These are phyloP conservation scores for Lentinula aciculospora DNA, from an alignment of 768 basidiomycete genomes.

Conservation along the genomic window DNA sequence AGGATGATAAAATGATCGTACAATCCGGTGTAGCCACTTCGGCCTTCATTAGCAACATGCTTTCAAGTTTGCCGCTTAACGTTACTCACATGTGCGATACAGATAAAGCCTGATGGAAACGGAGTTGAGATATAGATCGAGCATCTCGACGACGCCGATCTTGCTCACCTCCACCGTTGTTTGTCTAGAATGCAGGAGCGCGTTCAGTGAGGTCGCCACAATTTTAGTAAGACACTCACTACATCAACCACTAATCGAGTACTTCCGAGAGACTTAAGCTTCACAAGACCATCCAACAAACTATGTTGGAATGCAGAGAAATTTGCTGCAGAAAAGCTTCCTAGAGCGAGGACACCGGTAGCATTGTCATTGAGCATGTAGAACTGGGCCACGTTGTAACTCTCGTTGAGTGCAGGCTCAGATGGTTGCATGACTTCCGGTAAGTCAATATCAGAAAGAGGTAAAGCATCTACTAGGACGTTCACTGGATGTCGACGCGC, in stretches of 20 bases:
- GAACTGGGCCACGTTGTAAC: constrained; percentile 49
- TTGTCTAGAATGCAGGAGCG: constrained; percentile 25
- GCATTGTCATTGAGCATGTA: constrained; percentile 44
- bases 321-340: constrained; percentile 47
- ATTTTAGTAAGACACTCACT: constrained; percentile 23
- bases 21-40: constrained; percentile 36
- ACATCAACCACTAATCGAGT: constrained; percentile 56
- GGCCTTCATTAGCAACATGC: neutral
- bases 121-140: neutral
- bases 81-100: constrained; percentile 48
- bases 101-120: constrained; percentile 36
- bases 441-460: constrained; percentile 32
- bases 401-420: constrained; percentile 32
- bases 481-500: constrained; percentile 36
- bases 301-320: constrained; percentile 35
- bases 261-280: constrained; percentile 41
- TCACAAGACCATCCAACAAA: constrained; percentile 41
- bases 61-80: neutral
- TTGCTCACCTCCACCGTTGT: constrained; percentile 42
- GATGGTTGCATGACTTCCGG: constrained; percentile 33
- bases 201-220: neutral
- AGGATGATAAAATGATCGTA: neutral
- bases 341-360: constrained; percentile 53
- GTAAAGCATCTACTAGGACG: constrained; percentile 41
- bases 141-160: neutral